Percentiles rank a stretch among this genome's conserved stretches.
These are phyloP conservation scores for Pseudoneurospora amorphoporcata DNA, from an alignment of 495 filamentous ascomycete species.

Conservation along the genomic window DNA sequence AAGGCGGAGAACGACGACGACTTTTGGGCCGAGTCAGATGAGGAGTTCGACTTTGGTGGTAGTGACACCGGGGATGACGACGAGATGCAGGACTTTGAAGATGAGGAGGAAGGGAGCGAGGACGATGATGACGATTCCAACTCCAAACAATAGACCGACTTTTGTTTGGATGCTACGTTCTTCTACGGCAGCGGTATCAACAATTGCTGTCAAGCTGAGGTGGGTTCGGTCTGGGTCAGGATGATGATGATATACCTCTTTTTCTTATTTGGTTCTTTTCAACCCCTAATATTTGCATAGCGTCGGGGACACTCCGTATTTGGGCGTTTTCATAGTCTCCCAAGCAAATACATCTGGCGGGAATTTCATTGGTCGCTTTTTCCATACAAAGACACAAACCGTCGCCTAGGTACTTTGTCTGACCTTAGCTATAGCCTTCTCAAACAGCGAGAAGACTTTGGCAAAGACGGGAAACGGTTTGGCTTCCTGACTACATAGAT, in stretches of 20 bases:
- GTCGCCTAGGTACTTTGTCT: neutral
- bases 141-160: constrained; percentile 10
- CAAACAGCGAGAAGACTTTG: neutral
- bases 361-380: neutral
- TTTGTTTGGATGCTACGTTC: neutral
- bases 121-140: constrained; percentile 30
- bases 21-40: constrained; percentile 78
- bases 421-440: neutral
- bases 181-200: neutral
- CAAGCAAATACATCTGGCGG: neutral
- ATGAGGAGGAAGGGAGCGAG: constrained; percentile 31
- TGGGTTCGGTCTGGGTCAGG: neutral
- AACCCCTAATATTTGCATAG: constrained; percentile 21
- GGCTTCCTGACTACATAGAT: neutral
- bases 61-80: constrained; percentile 51
- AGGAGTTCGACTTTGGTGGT: constrained; percentile 72
- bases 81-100: constrained; percentile 45
- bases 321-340: neutral
- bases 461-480: neutral
- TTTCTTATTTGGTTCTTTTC: neutral
- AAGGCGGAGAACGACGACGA: constrained; percentile 61
- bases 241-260: neutral
- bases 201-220: neutral
- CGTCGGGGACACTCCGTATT: constrained; percentile 5
- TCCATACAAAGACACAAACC: neutral